Conservation (phyloP, 2,329 filamentous ascomycete species). For the Aspergillus japonicus region DNA sequence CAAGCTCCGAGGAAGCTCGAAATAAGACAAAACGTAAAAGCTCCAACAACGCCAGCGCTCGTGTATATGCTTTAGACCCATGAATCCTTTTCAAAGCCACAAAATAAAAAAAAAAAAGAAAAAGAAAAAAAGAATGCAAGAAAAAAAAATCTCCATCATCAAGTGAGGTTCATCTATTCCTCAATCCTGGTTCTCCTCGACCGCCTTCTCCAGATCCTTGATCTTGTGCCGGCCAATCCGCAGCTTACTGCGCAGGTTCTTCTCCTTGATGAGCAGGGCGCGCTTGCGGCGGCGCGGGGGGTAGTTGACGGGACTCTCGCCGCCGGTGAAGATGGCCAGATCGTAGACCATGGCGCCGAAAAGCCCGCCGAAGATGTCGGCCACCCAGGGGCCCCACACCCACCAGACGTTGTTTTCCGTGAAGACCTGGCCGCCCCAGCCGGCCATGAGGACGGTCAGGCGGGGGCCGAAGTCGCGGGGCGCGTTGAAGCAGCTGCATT, state of each 20-base stretch:
- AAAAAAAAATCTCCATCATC: too few species aligned
- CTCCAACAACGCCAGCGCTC: neutral
- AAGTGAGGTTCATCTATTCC: neutral
- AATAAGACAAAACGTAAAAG: neutral
- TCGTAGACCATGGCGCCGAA: slow-evolving; percentile 37
- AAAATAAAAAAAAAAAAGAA: too few species aligned
- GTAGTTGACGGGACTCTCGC: slow-evolving; percentile 43
- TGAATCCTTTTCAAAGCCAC: too few species aligned
- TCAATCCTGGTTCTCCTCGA: slow-evolving; percentile 1
- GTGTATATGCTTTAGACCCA: neutral
- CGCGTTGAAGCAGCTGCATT: slow-evolving; percentile 33
- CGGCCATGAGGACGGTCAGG: slow-evolving; percentile 32
- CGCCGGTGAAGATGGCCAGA: slow-evolving; percentile 39
- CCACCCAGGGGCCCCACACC: slow-evolving; percentile 38
- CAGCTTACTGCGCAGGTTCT: slow-evolving; percentile 22
- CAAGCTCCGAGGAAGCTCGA: neutral
- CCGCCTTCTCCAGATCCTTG: slow-evolving; percentile 21
- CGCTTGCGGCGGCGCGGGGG: slow-evolving; percentile 41
- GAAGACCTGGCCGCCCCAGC: slow-evolving; percentile 32
- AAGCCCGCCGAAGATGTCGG: slow-evolving; percentile 33
- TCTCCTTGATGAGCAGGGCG: slow-evolving; percentile 32
- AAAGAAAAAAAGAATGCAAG: too few species aligned
- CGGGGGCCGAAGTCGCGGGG: slow-evolving; percentile 38
- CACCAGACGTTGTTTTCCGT: slow-evolving; percentile 32
- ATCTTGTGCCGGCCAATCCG: slow-evolving; percentile 14